Base-by-base conservation (phyloP, 2,329 filamentous ascomycete species). In the Achaetomium macrosporum region DNA sequence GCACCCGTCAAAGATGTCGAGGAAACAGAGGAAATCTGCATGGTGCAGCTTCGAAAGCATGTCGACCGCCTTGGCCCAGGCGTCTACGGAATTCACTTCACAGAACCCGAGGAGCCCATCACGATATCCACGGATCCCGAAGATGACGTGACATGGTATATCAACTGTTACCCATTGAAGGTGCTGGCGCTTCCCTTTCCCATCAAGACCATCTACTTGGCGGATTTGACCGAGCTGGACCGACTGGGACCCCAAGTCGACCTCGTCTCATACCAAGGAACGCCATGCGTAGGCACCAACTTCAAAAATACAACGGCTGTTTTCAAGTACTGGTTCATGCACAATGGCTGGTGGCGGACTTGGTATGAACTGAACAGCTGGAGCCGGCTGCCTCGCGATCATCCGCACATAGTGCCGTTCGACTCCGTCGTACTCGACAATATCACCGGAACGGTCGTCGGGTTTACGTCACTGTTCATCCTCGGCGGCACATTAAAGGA, bases 341-440 rank as follows among this genome's bases (percentile, higher is more conserved):
- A 42, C 7, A 46, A 47, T 15, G 36, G 29, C 43, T 47, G 31
- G 17, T 29, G 31, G 16, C 36, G 45, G 25, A 47, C 20, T 13
- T 52, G 43, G 50, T n/a, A 42, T 10, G 50, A 52, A 41, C 35
- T 52, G n/a, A 52, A 47, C 50, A 36, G 30, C 29, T 47, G 50
- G 50, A 52, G 43, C 17, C 50, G 50, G 13, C 50, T 52, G 17
- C 50, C 50, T 10, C 42, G 36, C 7, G 45, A 48, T 11, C 50
- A 52, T 13, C 50, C 50, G 19, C 39, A 52, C 40, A 52, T 52
- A 16, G 50, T 52, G 13, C 37, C 50, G 7, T 48, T 53, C 11
- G 50, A 53, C 25, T 42, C 37, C 19, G 37, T 48, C 9, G 50
- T 53, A 2, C 43, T 53, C 15, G 50, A 48, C 35, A 25, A 42